Evolutionary conservation across 169 alveolate species (phyloP).

Genomic region (Cryptosporidium canis): DNA sequence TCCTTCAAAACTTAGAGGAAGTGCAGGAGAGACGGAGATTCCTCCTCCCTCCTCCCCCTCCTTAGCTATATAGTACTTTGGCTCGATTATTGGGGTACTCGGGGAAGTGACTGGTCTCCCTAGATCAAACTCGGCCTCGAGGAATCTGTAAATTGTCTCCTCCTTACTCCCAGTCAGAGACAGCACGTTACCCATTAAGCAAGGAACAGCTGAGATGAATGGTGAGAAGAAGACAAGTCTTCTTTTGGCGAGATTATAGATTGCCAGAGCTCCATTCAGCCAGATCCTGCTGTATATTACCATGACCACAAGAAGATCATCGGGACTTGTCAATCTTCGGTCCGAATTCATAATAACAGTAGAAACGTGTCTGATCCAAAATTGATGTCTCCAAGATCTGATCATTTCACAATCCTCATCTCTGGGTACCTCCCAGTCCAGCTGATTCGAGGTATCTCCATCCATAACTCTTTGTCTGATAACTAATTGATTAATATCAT

Average conservation of each 20-base stretch:
- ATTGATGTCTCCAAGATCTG: neutral
- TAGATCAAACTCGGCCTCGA: conserved; percentile 55
- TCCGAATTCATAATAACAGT: neutral
- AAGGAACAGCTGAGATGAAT: conserved; percentile 43
- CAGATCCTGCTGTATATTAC: conserved; percentile 54
- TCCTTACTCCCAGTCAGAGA: neutral
- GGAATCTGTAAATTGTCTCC: conserved; percentile 27
- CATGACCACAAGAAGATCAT: neutral
- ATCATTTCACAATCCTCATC: neutral
- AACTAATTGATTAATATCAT: neutral
- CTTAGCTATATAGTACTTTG: conserved; percentile 8
- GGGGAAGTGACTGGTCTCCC: conserved; percentile 58
- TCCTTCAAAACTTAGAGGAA: neutral
- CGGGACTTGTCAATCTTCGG: neutral
- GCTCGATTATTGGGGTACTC: conserved; percentile 53
- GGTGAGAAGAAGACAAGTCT: conserved; percentile 54
- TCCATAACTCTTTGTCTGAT: conserved; percentile 41
- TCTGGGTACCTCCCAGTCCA: neutral
- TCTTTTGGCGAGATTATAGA: conserved; percentile 18
- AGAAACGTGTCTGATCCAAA: conserved; percentile 62
- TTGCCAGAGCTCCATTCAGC: conserved; percentile 36
- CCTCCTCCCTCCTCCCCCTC: conserved; percentile 2
- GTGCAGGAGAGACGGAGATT: neutral
- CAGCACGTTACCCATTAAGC: conserved; percentile 27
- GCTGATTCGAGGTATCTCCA: conserved; percentile 16